Base-by-base conservation (phyloP, 345 rosid species). In the Salix udensis region DNA sequence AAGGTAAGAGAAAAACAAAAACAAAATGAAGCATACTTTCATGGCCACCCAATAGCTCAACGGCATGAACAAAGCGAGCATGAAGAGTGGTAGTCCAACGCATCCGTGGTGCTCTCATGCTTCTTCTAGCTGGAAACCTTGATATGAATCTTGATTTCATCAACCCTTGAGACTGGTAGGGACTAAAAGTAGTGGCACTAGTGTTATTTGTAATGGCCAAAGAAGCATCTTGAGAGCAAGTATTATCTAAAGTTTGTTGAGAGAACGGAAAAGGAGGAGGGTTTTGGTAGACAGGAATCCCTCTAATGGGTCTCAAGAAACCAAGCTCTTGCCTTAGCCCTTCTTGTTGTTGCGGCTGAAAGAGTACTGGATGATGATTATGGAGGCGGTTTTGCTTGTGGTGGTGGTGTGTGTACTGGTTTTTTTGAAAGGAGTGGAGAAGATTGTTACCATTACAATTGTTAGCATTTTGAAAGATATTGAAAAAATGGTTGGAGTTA, bases 41-140 rank as follows among this genome's bases (percentile, higher is more conserved):
- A 85, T 96, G 99, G 84, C 98, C 99, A 77, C 99, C 99, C 84
- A 96, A 83, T 73, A 96, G 87, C 89, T 96, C 97, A 77, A 96
- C 98, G 40, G 98, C 99, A 74, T 94, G 99, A 82, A 96, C 98
- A 84, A 96, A 96, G 83, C 93, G 98, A 79, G 92, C 89, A 81
- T 96, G 99, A 44, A 96, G 98, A 55, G 98, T 94, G 31, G 97
- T 89, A 39, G 99, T 96, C 99, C 99, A 96, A 76, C 99, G 88
- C 94, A 92, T 92, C 86, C 97, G 71, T 0, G 97, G 97, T n/a
- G 92, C 92, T 80, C 91, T 82, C 85, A 80, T 85, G 89, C 85
- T 83, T 4, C 83, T 82, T 83, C 90, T 90, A 16, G 87, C 80
- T 4, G 95, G 94, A 80, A 90, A 87, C 82, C 94, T 89, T 10